Evolutionary conservation across 2,329 filamentous ascomycete genomes (phyloP).

Genomic region (Fusarium sp.): DNA sequence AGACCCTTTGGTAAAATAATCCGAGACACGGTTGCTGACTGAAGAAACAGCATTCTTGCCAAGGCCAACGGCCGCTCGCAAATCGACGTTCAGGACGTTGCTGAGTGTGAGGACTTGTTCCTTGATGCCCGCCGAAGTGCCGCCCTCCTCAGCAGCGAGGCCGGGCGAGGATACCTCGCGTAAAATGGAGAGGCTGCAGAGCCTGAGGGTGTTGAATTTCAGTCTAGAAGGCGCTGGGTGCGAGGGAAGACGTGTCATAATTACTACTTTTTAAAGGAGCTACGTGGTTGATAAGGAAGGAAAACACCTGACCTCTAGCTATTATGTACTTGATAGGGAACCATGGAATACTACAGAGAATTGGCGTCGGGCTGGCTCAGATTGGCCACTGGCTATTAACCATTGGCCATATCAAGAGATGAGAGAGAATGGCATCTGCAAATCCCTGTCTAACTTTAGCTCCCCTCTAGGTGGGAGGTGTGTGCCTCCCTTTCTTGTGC

Average conservation of each 20-base stretch:
- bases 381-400: conserved; percentile 14
- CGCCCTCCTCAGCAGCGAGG: conserved; percentile 70
- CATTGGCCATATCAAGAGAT: conserved; percentile 8
- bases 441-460: conserved; percentile 12
- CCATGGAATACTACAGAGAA: conserved; percentile 37
- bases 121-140: conserved; percentile 84
- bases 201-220: conserved; percentile 10
- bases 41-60: conserved; percentile 77
- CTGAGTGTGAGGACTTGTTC: conserved; percentile 85
- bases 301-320: conserved; percentile 35
- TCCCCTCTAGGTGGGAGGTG: background rate
- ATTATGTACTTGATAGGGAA: conserved; percentile 42
- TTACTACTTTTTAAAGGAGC: conserved; percentile 38
- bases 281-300: conserved; percentile 34
- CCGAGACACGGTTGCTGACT: conserved; percentile 48
- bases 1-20: conserved; percentile 24
- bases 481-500: conserved; percentile 28
- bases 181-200: conserved; percentile 49
- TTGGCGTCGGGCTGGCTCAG: conserved; percentile 42
- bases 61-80: conserved; percentile 81
- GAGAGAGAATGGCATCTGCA: conserved; percentile 28
- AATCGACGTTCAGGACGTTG: conserved; percentile 81
- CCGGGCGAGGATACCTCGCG: conserved; percentile 71
- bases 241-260: conserved; percentile 43
- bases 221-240: conserved; percentile 35